Base-by-base conservation (phyloP, 352 stramenopile species). In the Phytophthora nicotianae region DNA sequence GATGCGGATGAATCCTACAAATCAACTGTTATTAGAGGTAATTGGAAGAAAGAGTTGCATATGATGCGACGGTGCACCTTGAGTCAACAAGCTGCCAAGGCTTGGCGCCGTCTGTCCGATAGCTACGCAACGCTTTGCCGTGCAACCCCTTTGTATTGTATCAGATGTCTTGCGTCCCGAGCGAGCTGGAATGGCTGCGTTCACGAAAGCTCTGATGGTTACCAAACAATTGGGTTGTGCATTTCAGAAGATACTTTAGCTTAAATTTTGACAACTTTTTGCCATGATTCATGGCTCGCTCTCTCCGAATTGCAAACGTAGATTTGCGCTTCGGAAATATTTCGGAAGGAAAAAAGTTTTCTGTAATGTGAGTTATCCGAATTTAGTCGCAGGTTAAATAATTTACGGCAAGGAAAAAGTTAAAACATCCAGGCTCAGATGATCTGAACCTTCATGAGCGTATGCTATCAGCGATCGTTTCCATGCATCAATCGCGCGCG, bases 241-340 rank as follows among this genome's bases (percentile, higher is more conserved):
- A 46, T 24, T 41, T 49, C 51, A 45, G 52, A 57, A 63, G 52
- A 58, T 58, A 51, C 59, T 57, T 55, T 0, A 50, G 52, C 51
- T 52, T 58, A 68, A 64, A 52, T 32, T 53, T 62, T 68, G 7
- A 17, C 41, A 51, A 33, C 32, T 26, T 49, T n/a, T 56, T 19
- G 13, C n/a, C 29, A 35, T 11, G 29, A 35, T 35, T 35, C 9
- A 35, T 13, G 24, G 14, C 9, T 41, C 58, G 50, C 50, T 61
- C 58, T 62, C 50, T 67, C 42, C 41, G 50, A 61, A 66, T 50
- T 43, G 49, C 29, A 32, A 58, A 29, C 13, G 23, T 20, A 43
- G 53, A 54, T 52, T 59, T 55, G 11, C 50, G 50, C 53, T 60
- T 65, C 50, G 24, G 24, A 21, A 65, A 65, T 58, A 26, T 49